A percentile compares a stretch with the other conserved stretches of the same genome.
Conservation (phyloP, 306 rosid genomes). For the Cicer pinnatifidum region DNA sequence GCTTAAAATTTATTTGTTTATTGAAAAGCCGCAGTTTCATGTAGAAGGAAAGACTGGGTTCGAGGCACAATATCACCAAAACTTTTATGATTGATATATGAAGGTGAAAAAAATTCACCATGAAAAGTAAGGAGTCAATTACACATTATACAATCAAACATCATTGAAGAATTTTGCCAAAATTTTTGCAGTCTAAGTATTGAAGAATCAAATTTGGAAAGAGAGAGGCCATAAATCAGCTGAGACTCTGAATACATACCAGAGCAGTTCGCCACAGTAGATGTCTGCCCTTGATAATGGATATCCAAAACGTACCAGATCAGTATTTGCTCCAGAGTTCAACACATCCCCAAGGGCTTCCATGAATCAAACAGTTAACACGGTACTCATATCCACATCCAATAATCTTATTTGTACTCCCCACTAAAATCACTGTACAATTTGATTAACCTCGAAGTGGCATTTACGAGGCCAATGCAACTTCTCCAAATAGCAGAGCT, state of each 20-base stretch:
- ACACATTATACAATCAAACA: slow-evolving; percentile 61
- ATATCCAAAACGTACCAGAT: slow-evolving; percentile 32
- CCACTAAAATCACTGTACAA: slow-evolving; percentile 56
- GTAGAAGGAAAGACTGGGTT: slow-evolving; percentile 5
- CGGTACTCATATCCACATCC: slow-evolving; percentile 40
- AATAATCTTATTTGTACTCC: slow-evolving; percentile 42
- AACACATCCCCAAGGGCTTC: slow-evolving; percentile 23
- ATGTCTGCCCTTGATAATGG: slow-evolving; percentile 28
- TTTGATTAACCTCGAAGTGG: slow-evolving; percentile 41
- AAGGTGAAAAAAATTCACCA: slow-evolving; percentile 51
- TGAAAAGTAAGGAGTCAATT: slow-evolving; percentile 47
- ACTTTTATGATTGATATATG: slow-evolving; percentile 39
- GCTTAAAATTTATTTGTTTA: neutral
- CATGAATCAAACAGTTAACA: slow-evolving; percentile 44
- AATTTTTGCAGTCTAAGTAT: slow-evolving; percentile 45
- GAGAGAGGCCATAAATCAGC: slow-evolving; percentile 40
- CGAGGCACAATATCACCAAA: slow-evolving; percentile 38
- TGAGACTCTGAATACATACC: slow-evolving; percentile 29
- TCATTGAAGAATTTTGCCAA: slow-evolving; percentile 48
- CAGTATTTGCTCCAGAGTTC: slow-evolving; percentile 28
- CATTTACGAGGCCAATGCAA: slow-evolving; percentile 41
- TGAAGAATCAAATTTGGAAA: slow-evolving; percentile 50
- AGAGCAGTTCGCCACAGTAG: slow-evolving; percentile 31
- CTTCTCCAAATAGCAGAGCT: slow-evolving; percentile 47
- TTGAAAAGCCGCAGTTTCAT: neutral